Conservation (phyloP, 495 filamentous ascomycete species). For the Penicillium canariense region DNA sequence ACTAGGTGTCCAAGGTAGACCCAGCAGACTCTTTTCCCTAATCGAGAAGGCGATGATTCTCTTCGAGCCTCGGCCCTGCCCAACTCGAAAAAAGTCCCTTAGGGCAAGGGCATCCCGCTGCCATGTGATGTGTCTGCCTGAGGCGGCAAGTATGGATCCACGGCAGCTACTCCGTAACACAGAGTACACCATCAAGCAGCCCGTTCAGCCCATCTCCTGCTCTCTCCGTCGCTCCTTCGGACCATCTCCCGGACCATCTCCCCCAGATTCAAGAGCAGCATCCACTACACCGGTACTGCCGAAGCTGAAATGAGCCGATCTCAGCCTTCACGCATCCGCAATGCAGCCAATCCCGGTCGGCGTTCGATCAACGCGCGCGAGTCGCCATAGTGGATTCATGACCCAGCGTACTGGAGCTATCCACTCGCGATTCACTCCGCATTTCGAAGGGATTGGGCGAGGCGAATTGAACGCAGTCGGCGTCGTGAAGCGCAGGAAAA, state of each 20-base stretch:
- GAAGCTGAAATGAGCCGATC: not conserved
- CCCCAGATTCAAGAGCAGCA: not conserved
- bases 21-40: constrained; percentile 1
- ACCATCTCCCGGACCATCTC: not conserved
- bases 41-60: constrained; percentile 13
- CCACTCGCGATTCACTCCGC: constrained; percentile 11
- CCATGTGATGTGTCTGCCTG: constrained; percentile 19
- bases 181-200: not conserved
- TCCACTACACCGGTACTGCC: not conserved
- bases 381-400: not conserved
- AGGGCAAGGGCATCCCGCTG: constrained; percentile 18
- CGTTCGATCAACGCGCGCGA: not conserved
- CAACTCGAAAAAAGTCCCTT: constrained; percentile 14
- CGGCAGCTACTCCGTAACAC: not conserved
- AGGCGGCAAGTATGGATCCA: constrained; percentile 8
- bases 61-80: constrained; percentile 18
- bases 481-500: not conserved
- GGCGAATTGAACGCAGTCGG: not conserved
- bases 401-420: constrained; percentile 6
- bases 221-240: not conserved
- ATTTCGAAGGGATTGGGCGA: constrained; percentile 11
- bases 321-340: not conserved
- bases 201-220: not conserved
- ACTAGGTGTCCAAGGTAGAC: not conserved
- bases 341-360: not conserved